Conservation (phyloP, 169 alveolate genomes). For the Plasmodium adleri region DNA sequence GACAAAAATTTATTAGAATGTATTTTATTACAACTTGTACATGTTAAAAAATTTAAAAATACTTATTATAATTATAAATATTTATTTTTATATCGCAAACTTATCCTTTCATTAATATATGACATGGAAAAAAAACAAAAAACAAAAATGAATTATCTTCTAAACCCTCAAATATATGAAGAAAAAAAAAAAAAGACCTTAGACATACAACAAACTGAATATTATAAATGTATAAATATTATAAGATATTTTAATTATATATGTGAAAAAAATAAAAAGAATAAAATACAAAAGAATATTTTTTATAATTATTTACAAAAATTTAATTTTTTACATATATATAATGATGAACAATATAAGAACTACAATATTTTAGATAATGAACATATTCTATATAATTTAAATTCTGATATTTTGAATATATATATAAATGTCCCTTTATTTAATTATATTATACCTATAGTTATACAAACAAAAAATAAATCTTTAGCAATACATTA, state of each 20-base stretch:
- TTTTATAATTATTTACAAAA: conserved; percentile 44
- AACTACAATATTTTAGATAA: conserved; percentile 25
- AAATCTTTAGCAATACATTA: conserved; percentile 22
- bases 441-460: conserved; percentile 67
- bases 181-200: not conserved
- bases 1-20: conserved; percentile 28
- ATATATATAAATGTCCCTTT: conserved; percentile 39
- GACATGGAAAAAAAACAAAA: conserved; percentile 30
- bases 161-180: not conserved
- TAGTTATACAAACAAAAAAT: conserved; percentile 60
- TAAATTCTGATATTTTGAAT: conserved; percentile 17
- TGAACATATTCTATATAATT: conserved; percentile 12
- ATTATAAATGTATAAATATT: conserved; percentile 22
- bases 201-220: conserved; percentile 4
- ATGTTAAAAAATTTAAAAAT: conserved; percentile 52
- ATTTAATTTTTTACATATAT: conserved; percentile 14
- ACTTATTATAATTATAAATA: conserved; percentile 58
- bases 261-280: conserved; percentile 16
- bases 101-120: conserved; percentile 45
- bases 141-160: conserved; percentile 9
- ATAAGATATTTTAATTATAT: conserved; percentile 19
- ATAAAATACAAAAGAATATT: conserved; percentile 11
- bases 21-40: conserved; percentile 32
- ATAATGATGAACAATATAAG: not conserved
- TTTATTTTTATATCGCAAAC: conserved; percentile 37